Percentiles rank a stretch among this genome's conserved stretches.
These are phyloP conservation scores for Cyberlindnera suaveolens DNA, from an alignment of 805 yeast species.

Conservation along the genomic window DNA sequence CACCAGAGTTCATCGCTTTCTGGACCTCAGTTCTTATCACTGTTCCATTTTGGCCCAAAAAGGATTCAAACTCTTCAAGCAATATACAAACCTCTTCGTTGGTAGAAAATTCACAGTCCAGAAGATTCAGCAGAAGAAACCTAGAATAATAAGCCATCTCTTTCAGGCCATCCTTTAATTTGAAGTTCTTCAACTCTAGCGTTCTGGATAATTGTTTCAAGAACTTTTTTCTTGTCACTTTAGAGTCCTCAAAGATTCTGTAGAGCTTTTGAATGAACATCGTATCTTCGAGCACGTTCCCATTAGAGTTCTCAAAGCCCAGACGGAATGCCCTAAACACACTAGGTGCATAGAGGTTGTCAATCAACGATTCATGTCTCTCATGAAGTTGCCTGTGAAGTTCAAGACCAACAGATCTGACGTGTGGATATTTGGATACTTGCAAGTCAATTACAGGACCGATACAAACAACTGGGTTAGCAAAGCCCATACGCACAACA, in stretches of 20 bases:
- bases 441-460: conserved; percentile 68
- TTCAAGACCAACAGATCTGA: conserved; percentile 42
- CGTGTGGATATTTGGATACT: conserved; percentile 38
- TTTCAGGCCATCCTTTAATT: conserved; percentile 9
- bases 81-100: conserved; percentile 48
- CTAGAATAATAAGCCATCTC: conserved; percentile 25
- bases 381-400: conserved; percentile 52
- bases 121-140: conserved; percentile 35
- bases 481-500: conserved; percentile 59
- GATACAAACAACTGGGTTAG: conserved; percentile 65
- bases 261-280: conserved; percentile 36
- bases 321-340: conserved; percentile 41
- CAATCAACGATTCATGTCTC: conserved; percentile 68
- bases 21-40: conserved; percentile 3
- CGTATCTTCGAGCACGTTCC: conserved; percentile 24
- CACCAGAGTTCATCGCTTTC: neutral
- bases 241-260: conserved; percentile 34
- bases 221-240: conserved; percentile 37
- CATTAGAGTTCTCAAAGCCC: conserved; percentile 6
- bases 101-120: conserved; percentile 31
- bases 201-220: conserved; percentile 28
- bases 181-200: conserved; percentile 22
- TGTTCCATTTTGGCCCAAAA: conserved; percentile 6
- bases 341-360: conserved; percentile 59
- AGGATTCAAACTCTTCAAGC: conserved; percentile 35